Evolutionary conservation across 1,139 yeast genomes (phyloP).

Genomic region (Taphrina flavorubra): DNA sequence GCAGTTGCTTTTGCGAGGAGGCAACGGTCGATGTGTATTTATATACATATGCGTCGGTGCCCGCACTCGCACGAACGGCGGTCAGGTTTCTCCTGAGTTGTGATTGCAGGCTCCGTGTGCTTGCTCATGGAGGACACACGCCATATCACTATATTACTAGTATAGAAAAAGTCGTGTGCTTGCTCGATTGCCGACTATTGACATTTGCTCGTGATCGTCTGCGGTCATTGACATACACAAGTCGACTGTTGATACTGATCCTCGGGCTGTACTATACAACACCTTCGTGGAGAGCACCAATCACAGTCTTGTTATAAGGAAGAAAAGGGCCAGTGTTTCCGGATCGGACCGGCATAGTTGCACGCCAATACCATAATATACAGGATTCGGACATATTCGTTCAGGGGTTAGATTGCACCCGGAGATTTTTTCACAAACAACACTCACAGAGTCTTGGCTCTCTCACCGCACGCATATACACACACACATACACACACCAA

Average conservation of each 20-base stretch:
- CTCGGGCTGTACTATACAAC: not conserved
- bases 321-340: not conserved
- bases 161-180: not conserved
- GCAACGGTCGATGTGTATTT: not conserved
- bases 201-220: no score
- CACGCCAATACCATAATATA: not conserved
- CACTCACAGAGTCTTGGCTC: slow-evolving; percentile 13
- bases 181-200: not conserved
- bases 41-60: not conserved
- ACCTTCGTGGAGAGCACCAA: not conserved
- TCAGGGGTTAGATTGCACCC: slow-evolving; percentile 12
- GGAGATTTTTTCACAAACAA: slow-evolving; percentile 20
- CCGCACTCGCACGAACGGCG: not conserved
- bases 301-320: slow-evolving; percentile 1
- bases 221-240: no score
- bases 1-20: not conserved
- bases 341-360: no score
- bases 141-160: not conserved
- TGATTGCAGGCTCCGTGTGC: no score
- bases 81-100: not conserved
- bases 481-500: not conserved
- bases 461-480: not conserved
- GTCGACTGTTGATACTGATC: not conserved
- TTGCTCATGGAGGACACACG: not conserved
- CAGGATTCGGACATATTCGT: slow-evolving; percentile 12